Evolutionary conservation across 2,329 filamentous ascomycete species (phyloP).

Genomic region (Sporothrix schenckii): DNA sequence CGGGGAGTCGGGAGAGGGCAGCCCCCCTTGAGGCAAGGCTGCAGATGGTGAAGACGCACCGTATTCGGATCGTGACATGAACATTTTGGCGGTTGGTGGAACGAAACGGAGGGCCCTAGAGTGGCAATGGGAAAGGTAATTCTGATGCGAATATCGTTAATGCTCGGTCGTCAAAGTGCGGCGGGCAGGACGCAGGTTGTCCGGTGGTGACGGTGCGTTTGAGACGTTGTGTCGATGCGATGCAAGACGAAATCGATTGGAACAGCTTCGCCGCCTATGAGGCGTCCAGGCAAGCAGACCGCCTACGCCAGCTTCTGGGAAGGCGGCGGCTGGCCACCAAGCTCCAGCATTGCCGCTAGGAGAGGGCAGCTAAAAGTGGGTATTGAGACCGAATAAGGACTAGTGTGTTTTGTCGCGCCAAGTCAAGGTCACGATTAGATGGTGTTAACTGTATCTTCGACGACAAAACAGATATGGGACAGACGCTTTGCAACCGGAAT

Average conservation of each 20-base stretch:
- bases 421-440: neutral
- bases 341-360: slow-evolving; percentile 24
- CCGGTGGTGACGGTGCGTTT: slow-evolving; percentile 12
- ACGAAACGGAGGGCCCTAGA: slow-evolving; percentile 27
- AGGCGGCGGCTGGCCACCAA: slow-evolving; percentile 21
- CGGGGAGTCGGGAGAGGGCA: slow-evolving; percentile 27
- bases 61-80: slow-evolving; percentile 99
- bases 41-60: slow-evolving; percentile 58
- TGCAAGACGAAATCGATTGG: slow-evolving; percentile 23
- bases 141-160: slow-evolving; percentile 1
- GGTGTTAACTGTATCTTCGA: no score
- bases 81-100: slow-evolving; percentile 70
- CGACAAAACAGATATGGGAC: no score
- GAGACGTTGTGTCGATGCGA: slow-evolving; percentile 27
- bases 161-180: neutral
- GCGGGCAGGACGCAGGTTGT: neutral
- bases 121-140: slow-evolving; percentile 7
- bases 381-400: neutral
- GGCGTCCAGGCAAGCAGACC: slow-evolving; percentile 40
- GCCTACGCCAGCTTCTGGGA: slow-evolving; percentile 37
- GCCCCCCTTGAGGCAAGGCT: slow-evolving; percentile 30
- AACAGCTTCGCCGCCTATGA: slow-evolving; percentile 27
- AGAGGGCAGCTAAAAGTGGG: slow-evolving; percentile 32
- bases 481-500: no score
- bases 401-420: slow-evolving; percentile 22